phyloP scores from a whole-genome alignment of 495 filamentous ascomycete genomes.

The Penicillium turbatum region DNA sequence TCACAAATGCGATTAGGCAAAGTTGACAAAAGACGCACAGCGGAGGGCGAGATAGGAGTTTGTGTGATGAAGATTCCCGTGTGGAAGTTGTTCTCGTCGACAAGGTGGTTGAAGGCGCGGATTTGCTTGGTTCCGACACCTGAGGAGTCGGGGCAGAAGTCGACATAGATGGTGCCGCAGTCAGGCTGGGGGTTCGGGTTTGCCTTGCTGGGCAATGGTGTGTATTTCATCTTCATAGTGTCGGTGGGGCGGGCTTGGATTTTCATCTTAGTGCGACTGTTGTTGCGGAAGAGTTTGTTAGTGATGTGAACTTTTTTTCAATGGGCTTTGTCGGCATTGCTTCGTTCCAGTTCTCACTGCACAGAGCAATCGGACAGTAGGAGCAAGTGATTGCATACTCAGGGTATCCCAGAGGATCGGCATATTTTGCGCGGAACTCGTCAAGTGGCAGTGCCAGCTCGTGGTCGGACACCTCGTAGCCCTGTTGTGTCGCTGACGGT shows the following conservation, averaged over 20 bases:
- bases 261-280: conserved; percentile 75
- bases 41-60: conserved; percentile 75
- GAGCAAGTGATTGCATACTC: conserved; percentile 49
- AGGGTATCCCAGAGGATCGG: conserved; percentile 62
- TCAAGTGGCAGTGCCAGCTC: conserved; percentile 79
- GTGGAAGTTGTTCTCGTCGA: conserved; percentile 70
- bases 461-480: conserved; percentile 85
- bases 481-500: conserved; percentile 47
- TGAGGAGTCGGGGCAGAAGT: conserved; percentile 72
- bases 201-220: conserved; percentile 55
- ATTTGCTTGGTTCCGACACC: conserved; percentile 85
- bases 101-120: conserved; percentile 78
- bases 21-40: conserved; percentile 64
- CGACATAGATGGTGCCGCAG: conserved; percentile 87
- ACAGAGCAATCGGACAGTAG: neutral
- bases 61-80: conserved; percentile 85
- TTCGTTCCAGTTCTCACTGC: neutral
- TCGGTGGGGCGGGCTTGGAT: conserved; percentile 80
- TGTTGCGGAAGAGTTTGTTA: conserved; percentile 20
- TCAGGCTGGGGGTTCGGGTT: conserved; percentile 63
- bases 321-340: neutral
- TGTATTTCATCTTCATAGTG: conserved; percentile 80
- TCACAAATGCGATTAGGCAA: conserved; percentile 78
- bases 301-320: conserved; percentile 9
- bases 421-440: conserved; percentile 65